Conservation (phyloP, 345 rosid genomes). For the Lumnitzera littorea region DNA sequence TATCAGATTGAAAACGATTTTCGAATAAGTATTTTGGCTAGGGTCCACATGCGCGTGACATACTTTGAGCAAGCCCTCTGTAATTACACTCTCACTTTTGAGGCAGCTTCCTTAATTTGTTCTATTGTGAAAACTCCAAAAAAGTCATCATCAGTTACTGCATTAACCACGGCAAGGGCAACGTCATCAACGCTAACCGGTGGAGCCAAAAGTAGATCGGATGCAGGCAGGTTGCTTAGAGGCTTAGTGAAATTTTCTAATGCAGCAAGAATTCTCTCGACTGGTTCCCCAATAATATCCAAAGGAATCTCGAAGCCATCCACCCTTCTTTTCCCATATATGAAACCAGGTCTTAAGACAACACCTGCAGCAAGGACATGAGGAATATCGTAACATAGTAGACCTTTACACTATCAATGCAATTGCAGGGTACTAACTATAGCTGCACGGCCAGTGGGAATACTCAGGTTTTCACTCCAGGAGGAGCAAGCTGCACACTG, state of each 20-base stretch:
- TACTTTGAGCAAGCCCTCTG: too few species aligned
- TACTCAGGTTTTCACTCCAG: too few species aligned
- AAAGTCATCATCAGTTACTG: constrained; percentile 63
- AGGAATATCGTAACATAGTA: neutral
- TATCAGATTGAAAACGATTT: too few species aligned
- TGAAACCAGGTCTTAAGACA: constrained; percentile 80
- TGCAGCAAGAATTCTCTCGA: constrained; percentile 50
- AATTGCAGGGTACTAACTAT: neutral
- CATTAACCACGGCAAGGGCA: constrained; percentile 64
- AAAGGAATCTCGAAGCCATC: constrained; percentile 78
- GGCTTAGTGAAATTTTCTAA: constrained; percentile 57
- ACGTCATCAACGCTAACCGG: constrained; percentile 75
- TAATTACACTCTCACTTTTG: constrained; percentile 42
- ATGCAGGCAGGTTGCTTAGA: constrained; percentile 63
- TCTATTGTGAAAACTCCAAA: constrained; percentile 86
- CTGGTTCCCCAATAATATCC: constrained; percentile 67
- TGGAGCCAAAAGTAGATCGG: constrained; percentile 76
- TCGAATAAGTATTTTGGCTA: too few species aligned
- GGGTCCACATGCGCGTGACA: too few species aligned
- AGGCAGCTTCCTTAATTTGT: constrained; percentile 92
- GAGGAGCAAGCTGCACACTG: too few species aligned
- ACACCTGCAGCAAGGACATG: constrained; percentile 36
- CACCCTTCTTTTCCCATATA: constrained; percentile 67
- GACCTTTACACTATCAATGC: neutral
- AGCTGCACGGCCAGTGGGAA: too few species aligned